Conservation (phyloP, 352 stramenopile species). For the Phytophthora pistaciae region DNA sequence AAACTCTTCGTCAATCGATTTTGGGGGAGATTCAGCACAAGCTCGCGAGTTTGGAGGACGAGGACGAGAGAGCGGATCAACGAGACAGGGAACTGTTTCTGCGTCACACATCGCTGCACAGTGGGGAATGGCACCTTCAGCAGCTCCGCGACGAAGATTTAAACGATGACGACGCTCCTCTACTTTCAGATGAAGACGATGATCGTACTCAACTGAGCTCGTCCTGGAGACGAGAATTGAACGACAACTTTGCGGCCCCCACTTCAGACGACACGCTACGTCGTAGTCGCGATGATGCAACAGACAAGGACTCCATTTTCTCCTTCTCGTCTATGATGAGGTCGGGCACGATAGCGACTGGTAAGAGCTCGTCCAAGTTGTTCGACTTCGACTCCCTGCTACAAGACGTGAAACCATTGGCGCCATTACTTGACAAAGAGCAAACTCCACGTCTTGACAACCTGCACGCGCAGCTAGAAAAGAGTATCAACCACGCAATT, state of each 20-base stretch:
- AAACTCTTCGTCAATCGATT: constrained; percentile 39
- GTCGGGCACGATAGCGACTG: not conserved
- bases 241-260: not conserved
- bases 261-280: not conserved
- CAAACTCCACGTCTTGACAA: not conserved
- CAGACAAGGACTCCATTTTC: constrained; percentile 38
- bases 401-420: constrained; percentile 19
- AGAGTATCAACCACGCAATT: not conserved
- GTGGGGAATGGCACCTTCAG: constrained; percentile 43
- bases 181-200: constrained; percentile 29
- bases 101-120: constrained; percentile 46
- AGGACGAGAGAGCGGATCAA: constrained; percentile 44
- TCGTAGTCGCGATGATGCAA: not conserved
- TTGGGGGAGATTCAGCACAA: constrained; percentile 60
- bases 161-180: not conserved
- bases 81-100: constrained; percentile 52
- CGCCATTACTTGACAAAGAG: not conserved
- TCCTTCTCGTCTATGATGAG: constrained; percentile 27
- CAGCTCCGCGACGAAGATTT: constrained; percentile 22
- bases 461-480: not conserved
- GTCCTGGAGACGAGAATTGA: constrained; percentile 32
- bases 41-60: constrained; percentile 48
- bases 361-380: constrained; percentile 21
- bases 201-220: constrained; percentile 24
- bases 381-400: constrained; percentile 76